Conservation (phyloP, 805 yeast genomes). For the Candida golubevii region DNA sequence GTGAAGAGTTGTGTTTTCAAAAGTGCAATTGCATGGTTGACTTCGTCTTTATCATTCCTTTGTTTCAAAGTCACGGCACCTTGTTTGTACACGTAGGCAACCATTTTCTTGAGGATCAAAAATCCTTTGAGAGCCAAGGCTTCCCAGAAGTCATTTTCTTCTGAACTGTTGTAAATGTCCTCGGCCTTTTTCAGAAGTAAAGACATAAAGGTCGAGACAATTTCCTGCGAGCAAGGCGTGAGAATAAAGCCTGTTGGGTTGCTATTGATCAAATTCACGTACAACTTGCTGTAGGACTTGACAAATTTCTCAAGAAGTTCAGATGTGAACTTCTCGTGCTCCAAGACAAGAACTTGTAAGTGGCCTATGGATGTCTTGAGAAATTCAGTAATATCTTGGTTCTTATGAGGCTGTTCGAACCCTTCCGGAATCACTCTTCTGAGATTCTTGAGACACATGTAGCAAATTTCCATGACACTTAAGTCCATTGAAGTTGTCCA, state of each 20-base stretch:
- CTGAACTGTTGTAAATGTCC: constrained; percentile 54
- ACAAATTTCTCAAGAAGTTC: constrained; percentile 65
- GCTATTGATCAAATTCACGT: constrained; percentile 50
- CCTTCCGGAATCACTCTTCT: constrained; percentile 76
- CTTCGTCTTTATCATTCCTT: constrained; percentile 60
- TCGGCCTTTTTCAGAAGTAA: constrained; percentile 62
- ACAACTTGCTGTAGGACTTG: constrained; percentile 72
- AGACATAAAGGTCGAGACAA: constrained; percentile 57
- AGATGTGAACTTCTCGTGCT: constrained; percentile 47
- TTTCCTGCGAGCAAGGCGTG: constrained; percentile 57
- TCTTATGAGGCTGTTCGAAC: constrained; percentile 62
- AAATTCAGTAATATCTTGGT: constrained; percentile 55
- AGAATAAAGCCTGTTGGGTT: constrained; percentile 71
- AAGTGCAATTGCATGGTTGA: constrained; percentile 50
- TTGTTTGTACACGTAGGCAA: constrained; percentile 57
- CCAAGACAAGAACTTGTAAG: constrained; percentile 50
- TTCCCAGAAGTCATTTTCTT: constrained; percentile 70
- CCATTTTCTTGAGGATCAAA: constrained; percentile 57
- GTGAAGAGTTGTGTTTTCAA: constrained; percentile 56
- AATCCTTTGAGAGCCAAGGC: constrained; percentile 63
- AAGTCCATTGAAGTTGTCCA: constrained; percentile 56
- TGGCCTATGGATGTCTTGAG: constrained; percentile 54
- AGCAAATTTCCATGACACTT: constrained; percentile 67
- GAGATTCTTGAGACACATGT: constrained; percentile 68
- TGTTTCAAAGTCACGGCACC: constrained; percentile 66